Conservation (phyloP, 78 protist species). For the Tieghemostelium lacteum region DNA sequence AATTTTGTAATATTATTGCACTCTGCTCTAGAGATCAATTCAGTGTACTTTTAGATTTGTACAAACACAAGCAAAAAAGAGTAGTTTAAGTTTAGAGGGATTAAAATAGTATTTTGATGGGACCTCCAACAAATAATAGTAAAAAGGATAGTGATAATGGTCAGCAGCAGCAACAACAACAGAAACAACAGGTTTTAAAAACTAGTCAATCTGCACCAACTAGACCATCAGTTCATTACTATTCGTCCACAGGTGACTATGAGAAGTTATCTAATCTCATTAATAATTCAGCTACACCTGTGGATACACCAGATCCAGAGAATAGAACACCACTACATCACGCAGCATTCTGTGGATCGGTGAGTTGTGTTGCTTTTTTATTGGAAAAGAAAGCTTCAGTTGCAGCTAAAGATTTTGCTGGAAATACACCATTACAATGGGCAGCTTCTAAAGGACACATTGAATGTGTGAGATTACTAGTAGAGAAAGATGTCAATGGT, state of each 20-base stretch:
- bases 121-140: not conserved
- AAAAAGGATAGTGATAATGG: not conserved
- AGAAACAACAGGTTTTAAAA: too few species aligned
- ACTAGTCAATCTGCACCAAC: slow-evolving; percentile 41
- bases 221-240: slow-evolving; percentile 77
- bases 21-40: too few species aligned
- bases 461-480: slow-evolving; percentile 53
- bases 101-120: too few species aligned
- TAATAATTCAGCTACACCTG: slow-evolving; percentile 75
- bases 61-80: too few species aligned
- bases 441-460: slow-evolving; percentile 65
- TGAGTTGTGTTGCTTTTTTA: slow-evolving; percentile 49
- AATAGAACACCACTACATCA: slow-evolving; percentile 70
- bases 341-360: slow-evolving; percentile 76
- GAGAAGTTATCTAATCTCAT: slow-evolving; percentile 59
- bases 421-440: slow-evolving; percentile 73
- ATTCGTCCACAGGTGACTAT: slow-evolving; percentile 67
- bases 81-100: too few species aligned
- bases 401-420: slow-evolving; percentile 38
- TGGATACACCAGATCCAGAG: slow-evolving; percentile 48
- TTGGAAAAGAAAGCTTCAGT: slow-evolving; percentile 58
- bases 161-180: not conserved
- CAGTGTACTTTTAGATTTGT: too few species aligned
- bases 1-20: too few species aligned
- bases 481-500: slow-evolving; percentile 81